These are phyloP conservation scores for Panicum miliaceum DNA, from an alignment of 176 grass and related monocot species.

Conservation along the genomic window DNA sequence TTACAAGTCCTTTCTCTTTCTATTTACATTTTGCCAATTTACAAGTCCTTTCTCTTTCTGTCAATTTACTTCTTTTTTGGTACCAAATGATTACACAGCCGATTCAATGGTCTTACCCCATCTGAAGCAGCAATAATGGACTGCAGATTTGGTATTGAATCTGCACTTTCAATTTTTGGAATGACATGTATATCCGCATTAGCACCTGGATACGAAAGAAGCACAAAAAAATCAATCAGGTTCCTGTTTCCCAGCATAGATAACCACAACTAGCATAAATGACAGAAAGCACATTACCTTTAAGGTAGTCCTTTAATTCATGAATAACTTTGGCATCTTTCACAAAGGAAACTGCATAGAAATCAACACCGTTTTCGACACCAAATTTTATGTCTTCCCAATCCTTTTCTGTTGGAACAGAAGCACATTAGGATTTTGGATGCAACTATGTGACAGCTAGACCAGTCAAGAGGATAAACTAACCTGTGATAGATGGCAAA, in stretches of 20 bases:
- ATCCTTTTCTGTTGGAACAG: conserved; percentile 80
- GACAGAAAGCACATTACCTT: conserved; percentile 56
- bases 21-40: not conserved
- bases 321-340: conserved; percentile 93
- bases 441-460: conserved; percentile 26
- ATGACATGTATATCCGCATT: conserved; percentile 93
- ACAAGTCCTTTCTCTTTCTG: not conserved
- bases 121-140: conserved; percentile 99
- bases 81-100: not conserved
- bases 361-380: conserved; percentile 90
- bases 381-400: conserved; percentile 99
- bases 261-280: conserved; percentile 31
- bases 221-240: conserved; percentile 40
- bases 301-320: conserved; percentile 91
- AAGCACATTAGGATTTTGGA: conserved; percentile 37
- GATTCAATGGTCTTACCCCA: conserved; percentile 62
- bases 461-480: conserved; percentile 28
- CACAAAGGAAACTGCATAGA: conserved; percentile 98
- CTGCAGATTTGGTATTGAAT: conserved; percentile 93
- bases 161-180: conserved; percentile 99
- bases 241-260: conserved; percentile 19
- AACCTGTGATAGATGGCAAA: conserved; percentile 96
- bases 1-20: too few relatives aligned
- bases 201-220: conserved; percentile 57
- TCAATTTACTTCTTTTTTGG: conserved; percentile 3